Conservation (phyloP, 2,329 filamentous ascomycete genomes). For the Diplodia seriata region DNA sequence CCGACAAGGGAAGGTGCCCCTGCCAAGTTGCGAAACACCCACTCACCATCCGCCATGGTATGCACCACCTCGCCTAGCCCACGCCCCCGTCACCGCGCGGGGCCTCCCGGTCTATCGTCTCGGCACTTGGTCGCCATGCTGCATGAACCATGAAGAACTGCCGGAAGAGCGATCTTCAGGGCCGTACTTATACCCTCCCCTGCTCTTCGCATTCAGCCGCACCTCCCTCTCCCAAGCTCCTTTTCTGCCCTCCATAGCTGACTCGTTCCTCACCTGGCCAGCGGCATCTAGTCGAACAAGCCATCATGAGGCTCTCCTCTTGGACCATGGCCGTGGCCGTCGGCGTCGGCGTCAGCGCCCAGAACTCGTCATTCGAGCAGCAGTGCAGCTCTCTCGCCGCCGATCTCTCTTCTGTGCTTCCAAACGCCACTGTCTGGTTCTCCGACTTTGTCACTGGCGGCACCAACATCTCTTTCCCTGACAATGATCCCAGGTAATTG, state of each 20-base stretch:
- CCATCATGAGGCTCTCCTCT: slow-evolving; percentile 23
- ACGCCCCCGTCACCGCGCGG: neutral
- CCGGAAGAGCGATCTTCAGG: slow-evolving; percentile 18
- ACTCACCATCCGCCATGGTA: slow-evolving; percentile 20
- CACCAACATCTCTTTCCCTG: slow-evolving; percentile 42
- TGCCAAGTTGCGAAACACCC: slow-evolving; percentile 26
- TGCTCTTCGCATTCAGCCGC: neutral
- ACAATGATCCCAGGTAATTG: slow-evolving; percentile 23
- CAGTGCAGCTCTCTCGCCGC: slow-evolving; percentile 20
- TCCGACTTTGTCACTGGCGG: slow-evolving; percentile 50
- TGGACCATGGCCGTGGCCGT: slow-evolving; percentile 8
- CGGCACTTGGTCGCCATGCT: neutral
- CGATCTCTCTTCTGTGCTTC: slow-evolving; percentile 34
- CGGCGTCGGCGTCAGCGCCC: slow-evolving; percentile 6
- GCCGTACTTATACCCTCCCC: slow-evolving; percentile 8
- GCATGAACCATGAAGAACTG: slow-evolving; percentile 4
- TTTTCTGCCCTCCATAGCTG: neutral
- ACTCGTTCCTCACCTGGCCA: neutral
- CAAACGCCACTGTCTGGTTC: slow-evolving; percentile 48
- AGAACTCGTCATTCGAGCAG: slow-evolving; percentile 24
- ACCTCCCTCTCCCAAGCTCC: neutral
- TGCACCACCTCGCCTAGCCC: slow-evolving; percentile 6
- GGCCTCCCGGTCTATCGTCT: slow-evolving; percentile 6
- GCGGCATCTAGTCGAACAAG: slow-evolving; percentile 2
- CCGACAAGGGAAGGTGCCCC: slow-evolving; percentile 18